Conservation (phyloP, 2,329 filamentous ascomycete genomes). For the Beauveria australis region DNA sequence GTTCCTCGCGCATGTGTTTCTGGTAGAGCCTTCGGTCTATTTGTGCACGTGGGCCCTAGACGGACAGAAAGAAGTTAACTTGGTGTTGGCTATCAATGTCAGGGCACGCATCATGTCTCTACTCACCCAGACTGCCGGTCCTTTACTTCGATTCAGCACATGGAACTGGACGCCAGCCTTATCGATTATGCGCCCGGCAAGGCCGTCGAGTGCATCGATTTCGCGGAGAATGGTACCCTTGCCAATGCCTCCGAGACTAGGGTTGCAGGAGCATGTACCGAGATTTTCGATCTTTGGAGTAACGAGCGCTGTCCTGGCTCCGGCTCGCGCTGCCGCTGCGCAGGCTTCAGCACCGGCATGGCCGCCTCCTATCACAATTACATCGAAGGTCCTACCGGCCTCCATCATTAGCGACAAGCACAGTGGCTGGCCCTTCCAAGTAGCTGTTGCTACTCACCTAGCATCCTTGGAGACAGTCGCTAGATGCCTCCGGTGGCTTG, state of each 20-base stretch:
- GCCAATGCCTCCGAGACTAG: constrained; percentile 95
- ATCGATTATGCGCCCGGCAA: constrained; percentile 83
- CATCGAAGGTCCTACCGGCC: constrained; percentile 63
- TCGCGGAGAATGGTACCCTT: constrained; percentile 95
- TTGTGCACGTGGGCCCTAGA: constrained; percentile 76
- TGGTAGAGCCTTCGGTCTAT: constrained; percentile 89
- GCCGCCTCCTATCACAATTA: constrained; percentile 90
- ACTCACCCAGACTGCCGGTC: constrained; percentile 79
- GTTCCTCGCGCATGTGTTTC: constrained; percentile 81
- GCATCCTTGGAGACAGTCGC: constrained; percentile 24
- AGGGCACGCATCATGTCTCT: background rate
- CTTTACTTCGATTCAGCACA: constrained; percentile 79
- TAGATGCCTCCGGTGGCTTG: constrained; percentile 17
- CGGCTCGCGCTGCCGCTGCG: constrained; percentile 79
- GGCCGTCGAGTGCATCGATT: constrained; percentile 86
- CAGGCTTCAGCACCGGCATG: constrained; percentile 94
- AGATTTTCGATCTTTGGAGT: constrained; percentile 85
- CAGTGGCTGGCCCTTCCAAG: background rate
- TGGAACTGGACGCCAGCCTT: constrained; percentile 93
- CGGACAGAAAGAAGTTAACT: background rate
- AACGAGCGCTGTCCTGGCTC: constrained; percentile 80
- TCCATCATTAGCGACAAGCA: constrained; percentile 12
- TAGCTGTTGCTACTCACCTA: constrained; percentile 17
- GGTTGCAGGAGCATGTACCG: constrained; percentile 93
- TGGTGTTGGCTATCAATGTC: background rate